Conservation (phyloP, 148 eudicot species). For the Rhododendron williamsianum region DNA sequence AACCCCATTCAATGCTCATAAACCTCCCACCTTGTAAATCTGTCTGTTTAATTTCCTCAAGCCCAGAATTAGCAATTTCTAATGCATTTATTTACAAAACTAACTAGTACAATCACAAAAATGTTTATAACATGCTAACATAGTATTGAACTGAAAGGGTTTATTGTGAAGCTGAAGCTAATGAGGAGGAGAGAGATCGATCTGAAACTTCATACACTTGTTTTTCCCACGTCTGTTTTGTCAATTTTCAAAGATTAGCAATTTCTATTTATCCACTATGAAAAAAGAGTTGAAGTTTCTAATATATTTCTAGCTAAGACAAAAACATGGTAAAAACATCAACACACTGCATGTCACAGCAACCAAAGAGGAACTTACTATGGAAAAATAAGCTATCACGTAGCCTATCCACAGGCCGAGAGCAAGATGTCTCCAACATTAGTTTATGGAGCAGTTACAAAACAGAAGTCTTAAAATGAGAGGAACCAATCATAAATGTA, state of each 20-base stretch:
- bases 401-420: neutral
- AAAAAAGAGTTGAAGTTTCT: neutral
- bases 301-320: neutral
- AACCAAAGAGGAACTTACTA: neutral
- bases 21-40: neutral
- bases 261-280: neutral
- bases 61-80: neutral
- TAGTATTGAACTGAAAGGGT: neutral
- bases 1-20: neutral
- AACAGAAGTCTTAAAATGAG: neutral
- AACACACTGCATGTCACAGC: neutral
- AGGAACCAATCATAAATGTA: neutral
- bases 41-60: neutral
- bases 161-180: neutral
- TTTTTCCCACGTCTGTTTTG: neutral
- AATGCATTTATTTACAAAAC: neutral
- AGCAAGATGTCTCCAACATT: neutral
- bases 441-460: neutral
- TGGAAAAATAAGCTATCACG: neutral
- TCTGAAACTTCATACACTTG: neutral
- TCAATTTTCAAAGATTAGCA: neutral
- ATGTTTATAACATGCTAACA: neutral
- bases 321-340: neutral
- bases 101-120: neutral
- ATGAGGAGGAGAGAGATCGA: neutral